Evolutionary conservation across 805 yeast genomes (phyloP).

Genomic region (Zygoascus ofunaensis): DNA sequence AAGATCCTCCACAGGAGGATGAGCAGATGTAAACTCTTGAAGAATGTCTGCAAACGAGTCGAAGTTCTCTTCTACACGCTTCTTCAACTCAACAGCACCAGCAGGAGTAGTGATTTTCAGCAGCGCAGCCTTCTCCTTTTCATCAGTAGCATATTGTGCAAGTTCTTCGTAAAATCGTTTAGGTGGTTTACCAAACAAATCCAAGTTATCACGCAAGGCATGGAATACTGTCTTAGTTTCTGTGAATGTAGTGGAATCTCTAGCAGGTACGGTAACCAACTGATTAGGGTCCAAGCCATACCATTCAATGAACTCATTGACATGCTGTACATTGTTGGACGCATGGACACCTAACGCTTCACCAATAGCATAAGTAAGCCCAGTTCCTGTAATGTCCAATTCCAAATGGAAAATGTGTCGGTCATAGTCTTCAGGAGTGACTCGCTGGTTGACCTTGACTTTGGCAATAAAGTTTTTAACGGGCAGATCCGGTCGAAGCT

Average conservation of each 20-base stretch:
- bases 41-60: slow-evolving; percentile 74
- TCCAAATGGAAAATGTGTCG: slow-evolving; percentile 96
- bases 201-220: slow-evolving; percentile 69
- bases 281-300: slow-evolving; percentile 67
- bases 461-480: slow-evolving; percentile 76
- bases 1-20: slow-evolving; percentile 64
- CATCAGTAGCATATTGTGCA: slow-evolving; percentile 63
- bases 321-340: slow-evolving; percentile 59
- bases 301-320: slow-evolving; percentile 55
- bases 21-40: slow-evolving; percentile 69
- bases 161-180: slow-evolving; percentile 85
- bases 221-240: slow-evolving; percentile 82
- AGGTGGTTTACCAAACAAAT: slow-evolving; percentile 90
- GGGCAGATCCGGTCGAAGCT: slow-evolving; percentile 83
- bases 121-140: slow-evolving; percentile 52
- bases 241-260: slow-evolving; percentile 41
- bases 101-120: slow-evolving; percentile 60
- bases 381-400: slow-evolving; percentile 85
- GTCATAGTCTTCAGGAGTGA: slow-evolving; percentile 81
- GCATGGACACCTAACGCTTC: slow-evolving; percentile 96
- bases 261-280: slow-evolving; percentile 58
- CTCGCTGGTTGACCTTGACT: slow-evolving; percentile 84
- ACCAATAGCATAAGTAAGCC: slow-evolving; percentile 84
- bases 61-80: slow-evolving; percentile 75
- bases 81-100: slow-evolving; percentile 80